phyloP scores from a whole-genome alignment of 2,329 filamentous ascomycete species.

The Thelonectria blattea region DNA sequence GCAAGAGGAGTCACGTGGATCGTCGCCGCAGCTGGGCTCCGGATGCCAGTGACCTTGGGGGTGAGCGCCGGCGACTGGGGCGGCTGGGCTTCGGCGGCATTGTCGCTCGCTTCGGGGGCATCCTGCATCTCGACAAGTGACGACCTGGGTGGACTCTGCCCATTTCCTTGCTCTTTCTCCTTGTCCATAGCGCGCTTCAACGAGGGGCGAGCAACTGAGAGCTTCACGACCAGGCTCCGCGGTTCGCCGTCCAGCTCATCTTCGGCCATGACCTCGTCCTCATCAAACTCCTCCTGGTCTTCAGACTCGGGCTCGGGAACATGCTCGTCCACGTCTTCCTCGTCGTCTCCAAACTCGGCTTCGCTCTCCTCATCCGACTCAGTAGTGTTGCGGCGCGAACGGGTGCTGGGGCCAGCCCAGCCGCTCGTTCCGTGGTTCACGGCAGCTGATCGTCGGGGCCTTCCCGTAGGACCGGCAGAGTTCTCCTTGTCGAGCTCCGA shows the following conservation, averaged over 20 bases:
- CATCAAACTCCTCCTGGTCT: slow-evolving; percentile 65
- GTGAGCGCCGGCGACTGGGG: slow-evolving; percentile 23
- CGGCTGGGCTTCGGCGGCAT: neutral
- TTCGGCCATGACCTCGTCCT: slow-evolving; percentile 61
- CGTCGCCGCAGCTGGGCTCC: slow-evolving; percentile 40
- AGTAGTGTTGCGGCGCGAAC: slow-evolving; percentile 50
- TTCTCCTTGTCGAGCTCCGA: slow-evolving; percentile 48
- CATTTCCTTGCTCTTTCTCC: slow-evolving; percentile 28
- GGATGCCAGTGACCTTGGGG: slow-evolving; percentile 12
- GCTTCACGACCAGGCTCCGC: slow-evolving; percentile 76
- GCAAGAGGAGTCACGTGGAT: slow-evolving; percentile 56
- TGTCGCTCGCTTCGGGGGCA: slow-evolving; percentile 19
- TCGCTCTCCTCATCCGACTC: slow-evolving; percentile 72
- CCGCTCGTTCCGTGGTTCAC: slow-evolving; percentile 57
- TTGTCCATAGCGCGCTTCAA: slow-evolving; percentile 42
- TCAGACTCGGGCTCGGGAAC: slow-evolving; percentile 64
- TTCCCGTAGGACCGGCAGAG: slow-evolving; percentile 52
- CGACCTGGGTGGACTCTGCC: slow-evolving; percentile 23
- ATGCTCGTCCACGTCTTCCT: slow-evolving; percentile 72
- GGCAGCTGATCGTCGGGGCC: slow-evolving; percentile 59
- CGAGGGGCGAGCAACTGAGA: slow-evolving; percentile 59
- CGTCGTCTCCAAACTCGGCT: slow-evolving; percentile 78
- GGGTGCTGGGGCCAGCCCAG: slow-evolving; percentile 43
- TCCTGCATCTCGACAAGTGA: slow-evolving; percentile 38
- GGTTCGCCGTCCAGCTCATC: slow-evolving; percentile 56